Base-by-base conservation (phyloP, 129 eudicot genomes). In the Apium graveolens region DNA sequence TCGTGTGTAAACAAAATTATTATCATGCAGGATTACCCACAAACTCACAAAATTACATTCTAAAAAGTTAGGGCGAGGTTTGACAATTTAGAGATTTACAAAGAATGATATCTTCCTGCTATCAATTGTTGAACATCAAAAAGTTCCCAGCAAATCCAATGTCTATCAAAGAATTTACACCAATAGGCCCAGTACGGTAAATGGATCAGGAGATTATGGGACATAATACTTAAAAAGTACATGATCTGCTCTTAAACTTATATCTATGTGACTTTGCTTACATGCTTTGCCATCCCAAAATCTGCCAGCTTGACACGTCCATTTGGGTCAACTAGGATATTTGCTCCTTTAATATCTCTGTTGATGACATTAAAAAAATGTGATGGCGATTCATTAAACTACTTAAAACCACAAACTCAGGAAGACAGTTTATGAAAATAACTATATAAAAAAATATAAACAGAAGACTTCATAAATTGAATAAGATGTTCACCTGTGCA, bases 291-390 rank as follows among this genome's bases (percentile, higher is more conserved):
- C 97, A 94, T 94, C 45, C 97, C 98, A 84, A 94, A 94, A 86
- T 94, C 97, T 26, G 97, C 97, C 85, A 94, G 83, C 88, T 94
- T 94, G 74, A 91, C 92, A 72, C 96, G 92, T 26, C 98, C 98
- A 82, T 87, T 88, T 66, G 98, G 98, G 83, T 91, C 98, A 75
- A 94, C 98, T 74, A 94, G 97, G 71, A 94, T 90, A 87, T 89
- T 91, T 81, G 98, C 98, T 76, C 97, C 98, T 89, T 94, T 94
- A 48, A 94, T 94, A 88, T 94, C 97, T 86, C 98, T 93, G 89
- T 78, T 83, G 55, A 70, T 41, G 80, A 66, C 60, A 44, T n/a
- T 10, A 46, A 42, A 3, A 42, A 73, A 42, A 42, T 24, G 37
- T 31, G 11, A 73, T n/a, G 3, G 55, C 4, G 14, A 27, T 11